phyloP scores from a whole-genome alignment of 495 filamentous ascomycete species.

The Barbatosphaeria neglecta region DNA sequence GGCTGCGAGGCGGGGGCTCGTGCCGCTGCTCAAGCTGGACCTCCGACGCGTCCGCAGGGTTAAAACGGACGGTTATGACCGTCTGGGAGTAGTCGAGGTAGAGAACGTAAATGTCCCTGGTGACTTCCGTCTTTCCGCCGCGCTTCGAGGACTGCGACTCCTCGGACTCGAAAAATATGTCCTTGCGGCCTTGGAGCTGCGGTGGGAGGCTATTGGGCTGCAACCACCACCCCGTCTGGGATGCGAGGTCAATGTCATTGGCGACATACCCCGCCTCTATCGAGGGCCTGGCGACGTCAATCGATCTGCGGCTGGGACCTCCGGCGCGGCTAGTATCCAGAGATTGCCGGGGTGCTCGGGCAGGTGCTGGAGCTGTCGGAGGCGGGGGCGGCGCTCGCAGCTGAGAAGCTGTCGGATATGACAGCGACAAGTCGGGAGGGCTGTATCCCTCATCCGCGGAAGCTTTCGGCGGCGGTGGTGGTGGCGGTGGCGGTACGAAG shows the following conservation, averaged over 20 bases:
- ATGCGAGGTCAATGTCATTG: constrained; percentile 68
- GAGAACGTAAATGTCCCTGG: constrained; percentile 72
- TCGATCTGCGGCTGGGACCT: constrained; percentile 50
- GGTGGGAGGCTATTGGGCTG: constrained; percentile 65
- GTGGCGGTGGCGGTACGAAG: constrained; percentile 39
- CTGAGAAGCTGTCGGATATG: constrained; percentile 3
- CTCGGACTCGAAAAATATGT: constrained; percentile 74
- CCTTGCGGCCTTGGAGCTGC: constrained; percentile 66
- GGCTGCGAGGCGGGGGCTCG: constrained; percentile 65
- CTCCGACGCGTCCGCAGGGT: constrained; percentile 59
- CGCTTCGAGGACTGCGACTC: constrained; percentile 59
- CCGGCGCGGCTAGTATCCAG: constrained; percentile 50
- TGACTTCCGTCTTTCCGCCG: constrained; percentile 55
- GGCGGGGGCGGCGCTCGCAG: constrained; percentile 25
- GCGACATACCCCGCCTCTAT: constrained; percentile 75
- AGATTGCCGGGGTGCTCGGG: constrained; percentile 47
- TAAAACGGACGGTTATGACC: constrained; percentile 69
- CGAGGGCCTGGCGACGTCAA: constrained; percentile 48
- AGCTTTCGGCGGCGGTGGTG: constrained; percentile 29
- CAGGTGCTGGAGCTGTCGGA: constrained; percentile 30
- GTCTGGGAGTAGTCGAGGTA: constrained; percentile 97
- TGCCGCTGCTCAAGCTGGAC: constrained; percentile 75
- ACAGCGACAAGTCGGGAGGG: constrained; percentile 6
- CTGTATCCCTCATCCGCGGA: constrained; percentile 13
- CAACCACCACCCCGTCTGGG: constrained; percentile 71